Evolutionary conservation across 345 rosid species (phyloP).

Genomic region (Conringia planisiliqua): DNA sequence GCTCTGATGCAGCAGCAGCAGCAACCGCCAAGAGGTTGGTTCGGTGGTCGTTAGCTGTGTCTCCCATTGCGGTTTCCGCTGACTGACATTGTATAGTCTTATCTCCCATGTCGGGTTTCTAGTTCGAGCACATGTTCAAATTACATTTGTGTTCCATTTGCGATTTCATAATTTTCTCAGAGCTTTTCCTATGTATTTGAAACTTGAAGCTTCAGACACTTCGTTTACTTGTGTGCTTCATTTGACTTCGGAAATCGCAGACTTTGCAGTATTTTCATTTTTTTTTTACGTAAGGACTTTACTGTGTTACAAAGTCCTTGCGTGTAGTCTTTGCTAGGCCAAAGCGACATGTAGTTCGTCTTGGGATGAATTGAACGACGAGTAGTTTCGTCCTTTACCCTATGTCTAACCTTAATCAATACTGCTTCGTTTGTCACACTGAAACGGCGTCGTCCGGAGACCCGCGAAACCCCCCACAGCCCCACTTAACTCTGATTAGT

Average conservation of each 20-base stretch:
- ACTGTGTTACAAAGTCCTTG: neutral
- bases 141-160: neutral
- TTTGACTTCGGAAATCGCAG: neutral
- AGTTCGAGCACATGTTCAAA: neutral
- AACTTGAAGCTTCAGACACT: neutral
- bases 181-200: neutral
- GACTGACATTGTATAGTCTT: conserved; percentile 31
- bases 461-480: conserved; percentile 23
- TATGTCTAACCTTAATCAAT: neutral
- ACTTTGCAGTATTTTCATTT: neutral
- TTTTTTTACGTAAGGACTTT: neutral
- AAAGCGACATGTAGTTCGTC: neutral
- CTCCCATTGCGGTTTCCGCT: neutral
- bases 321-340: neutral
- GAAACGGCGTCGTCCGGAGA: neutral
- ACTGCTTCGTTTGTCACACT: neutral
- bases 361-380: neutral
- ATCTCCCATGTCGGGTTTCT: conserved; percentile 1
- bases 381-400: neutral
- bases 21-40: conserved; percentile 78
- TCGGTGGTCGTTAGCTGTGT: conserved; percentile 48
- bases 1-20: conserved; percentile 45
- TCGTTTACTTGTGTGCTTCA: neutral
- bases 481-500: conserved; percentile 4
- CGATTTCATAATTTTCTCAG: neutral